Evolutionary conservation across 371 early-diverging fungal species (phyloP).

Genomic region (Zychaea mexicana): DNA sequence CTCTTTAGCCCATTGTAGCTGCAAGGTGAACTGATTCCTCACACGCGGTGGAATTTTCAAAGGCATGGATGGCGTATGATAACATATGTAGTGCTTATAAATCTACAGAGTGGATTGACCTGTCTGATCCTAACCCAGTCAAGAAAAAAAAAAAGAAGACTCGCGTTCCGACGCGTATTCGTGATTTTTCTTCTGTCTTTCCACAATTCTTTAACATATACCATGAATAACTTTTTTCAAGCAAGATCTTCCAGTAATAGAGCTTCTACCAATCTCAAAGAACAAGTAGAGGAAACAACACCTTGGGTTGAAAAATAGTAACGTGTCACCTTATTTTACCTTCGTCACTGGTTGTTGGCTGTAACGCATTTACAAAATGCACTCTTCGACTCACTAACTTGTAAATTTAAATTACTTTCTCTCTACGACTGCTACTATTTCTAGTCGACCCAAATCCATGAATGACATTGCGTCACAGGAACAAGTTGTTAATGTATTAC

Average conservation of each 20-base stretch:
- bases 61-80: too few relatives aligned
- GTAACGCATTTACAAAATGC: not conserved
- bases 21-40: too few relatives aligned
- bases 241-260: constrained; percentile 8
- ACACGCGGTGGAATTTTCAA: too few relatives aligned
- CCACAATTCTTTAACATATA: not conserved
- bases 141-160: too few relatives aligned
- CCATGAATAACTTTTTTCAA: constrained; percentile 22
- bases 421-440: not conserved
- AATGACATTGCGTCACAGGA: constrained; percentile 89
- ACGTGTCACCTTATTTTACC: constrained; percentile 7
- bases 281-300: constrained; percentile 26
- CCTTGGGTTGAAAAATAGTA: constrained; percentile 89
- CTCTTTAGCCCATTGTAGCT: too few relatives aligned
- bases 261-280: not conserved
- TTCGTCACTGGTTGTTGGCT: not conserved
- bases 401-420: not conserved
- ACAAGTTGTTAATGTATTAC: constrained; percentile 85
- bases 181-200: too few relatives aligned
- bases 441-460: constrained; percentile 87
- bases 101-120: too few relatives aligned
- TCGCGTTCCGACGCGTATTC: too few relatives aligned
- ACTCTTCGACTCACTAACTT: not conserved
- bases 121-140: too few relatives aligned
- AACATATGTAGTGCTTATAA: too few relatives aligned